Conservation (phyloP, 169 alveolate genomes). For the Plasmodium chabaudi region DNA sequence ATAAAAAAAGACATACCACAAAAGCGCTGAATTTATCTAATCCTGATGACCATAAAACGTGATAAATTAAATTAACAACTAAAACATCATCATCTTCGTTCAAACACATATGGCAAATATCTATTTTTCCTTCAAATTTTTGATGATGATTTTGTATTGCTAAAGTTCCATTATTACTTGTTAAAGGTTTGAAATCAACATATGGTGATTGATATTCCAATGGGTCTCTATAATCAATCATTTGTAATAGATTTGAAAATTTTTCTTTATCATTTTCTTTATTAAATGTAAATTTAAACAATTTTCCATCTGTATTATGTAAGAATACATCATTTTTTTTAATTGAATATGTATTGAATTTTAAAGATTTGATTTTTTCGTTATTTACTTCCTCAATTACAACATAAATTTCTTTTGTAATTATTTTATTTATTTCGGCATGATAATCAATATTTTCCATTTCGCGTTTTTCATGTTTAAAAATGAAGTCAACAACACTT, state of each 20-base stretch:
- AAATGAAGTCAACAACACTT: conserved; percentile 21
- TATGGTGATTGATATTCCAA: conserved; percentile 26
- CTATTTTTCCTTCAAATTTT: conserved; percentile 44
- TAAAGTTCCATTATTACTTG: conserved; percentile 40
- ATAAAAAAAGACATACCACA: conserved; percentile 12
- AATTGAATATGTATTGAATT: conserved; percentile 29
- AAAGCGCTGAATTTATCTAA: conserved; percentile 48
- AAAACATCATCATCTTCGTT: conserved; percentile 48
- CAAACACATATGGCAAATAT: conserved; percentile 18
- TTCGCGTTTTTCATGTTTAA: conserved; percentile 12
- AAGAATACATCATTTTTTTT: conserved; percentile 17
- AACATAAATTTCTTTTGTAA: conserved; percentile 38
- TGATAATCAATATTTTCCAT: conserved; percentile 20
- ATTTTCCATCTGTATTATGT: conserved; percentile 30
- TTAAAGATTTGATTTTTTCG: conserved; percentile 31
- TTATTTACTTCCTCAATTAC: conserved; percentile 52
- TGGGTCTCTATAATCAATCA: conserved; percentile 23
- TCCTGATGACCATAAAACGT: conserved; percentile 61
- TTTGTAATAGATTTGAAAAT: conserved; percentile 16
- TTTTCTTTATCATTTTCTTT: conserved; percentile 11
- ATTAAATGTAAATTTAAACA: conserved; percentile 37
- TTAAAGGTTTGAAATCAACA: conserved; percentile 37
- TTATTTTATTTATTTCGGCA: conserved; percentile 42
- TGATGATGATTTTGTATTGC: conserved; percentile 7
- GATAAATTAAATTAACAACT: conserved; percentile 49